Conservation (phyloP, 345 rosid species). For the Moringa oleifera region DNA sequence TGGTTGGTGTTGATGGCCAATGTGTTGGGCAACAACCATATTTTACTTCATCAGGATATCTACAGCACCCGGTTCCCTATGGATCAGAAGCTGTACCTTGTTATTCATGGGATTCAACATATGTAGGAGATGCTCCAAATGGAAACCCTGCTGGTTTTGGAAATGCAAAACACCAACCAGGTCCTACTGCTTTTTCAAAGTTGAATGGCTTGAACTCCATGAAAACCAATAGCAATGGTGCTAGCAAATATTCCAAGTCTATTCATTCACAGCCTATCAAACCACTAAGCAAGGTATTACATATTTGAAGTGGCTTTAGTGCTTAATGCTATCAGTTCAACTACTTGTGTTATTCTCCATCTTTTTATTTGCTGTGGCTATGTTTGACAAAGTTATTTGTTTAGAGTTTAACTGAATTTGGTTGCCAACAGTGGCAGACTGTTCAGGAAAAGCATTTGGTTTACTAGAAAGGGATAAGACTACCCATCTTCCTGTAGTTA, state of each 20-base stretch:
- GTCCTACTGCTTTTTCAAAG: conserved; percentile 23
- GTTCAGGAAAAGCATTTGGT: too few species aligned
- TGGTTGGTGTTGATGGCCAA: conserved; percentile 40
- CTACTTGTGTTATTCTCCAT: conserved; percentile 3
- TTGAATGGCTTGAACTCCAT: conserved; percentile 19
- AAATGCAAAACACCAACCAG: conserved; percentile 27
- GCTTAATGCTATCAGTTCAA: neutral
- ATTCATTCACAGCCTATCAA: conserved; percentile 24
- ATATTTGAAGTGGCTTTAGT: neutral
- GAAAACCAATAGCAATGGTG: conserved; percentile 29
- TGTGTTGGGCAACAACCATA: conserved; percentile 37
- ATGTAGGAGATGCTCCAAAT: conserved; percentile 32
- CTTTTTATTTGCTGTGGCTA: neutral
- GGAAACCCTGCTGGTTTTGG: conserved; percentile 29
- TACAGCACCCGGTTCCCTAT: conserved; percentile 39
- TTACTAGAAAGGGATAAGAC: too few species aligned
- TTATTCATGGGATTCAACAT: conserved; percentile 45
- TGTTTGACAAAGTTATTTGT: neutral
- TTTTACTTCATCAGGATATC: conserved; percentile 34
- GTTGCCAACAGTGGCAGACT: too few species aligned
- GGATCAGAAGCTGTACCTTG: conserved; percentile 39
- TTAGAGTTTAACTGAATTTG: too few species aligned
- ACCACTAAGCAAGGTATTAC: conserved; percentile 43
- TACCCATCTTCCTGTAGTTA: too few species aligned
- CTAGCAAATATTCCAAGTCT: conserved; percentile 27